These are phyloP conservation scores for Candida hungchunana DNA, from an alignment of 805 yeast species.

Conservation along the genomic window DNA sequence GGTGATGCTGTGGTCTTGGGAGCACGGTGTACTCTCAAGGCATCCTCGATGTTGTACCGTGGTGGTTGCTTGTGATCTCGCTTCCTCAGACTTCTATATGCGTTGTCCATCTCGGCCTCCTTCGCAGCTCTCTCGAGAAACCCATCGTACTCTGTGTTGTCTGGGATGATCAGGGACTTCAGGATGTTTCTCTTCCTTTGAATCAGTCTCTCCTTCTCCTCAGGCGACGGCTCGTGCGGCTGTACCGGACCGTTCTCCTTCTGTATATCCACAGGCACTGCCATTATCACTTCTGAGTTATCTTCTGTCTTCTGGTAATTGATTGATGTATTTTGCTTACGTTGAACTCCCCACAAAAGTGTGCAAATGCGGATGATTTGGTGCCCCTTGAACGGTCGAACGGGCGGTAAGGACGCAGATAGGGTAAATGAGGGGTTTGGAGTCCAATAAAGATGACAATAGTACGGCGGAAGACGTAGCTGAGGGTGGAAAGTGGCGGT, in stretches of 20 bases:
- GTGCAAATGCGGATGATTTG: too few species aligned
- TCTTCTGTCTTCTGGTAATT: too few species aligned
- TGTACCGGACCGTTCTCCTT: conserved; percentile 4
- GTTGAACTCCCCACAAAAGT: too few species aligned
- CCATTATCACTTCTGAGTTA: too few species aligned
- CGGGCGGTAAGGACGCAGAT: too few species aligned
- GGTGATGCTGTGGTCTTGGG: background rate
- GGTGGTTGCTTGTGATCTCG: conserved; percentile 5
- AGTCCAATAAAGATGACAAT: too few species aligned
- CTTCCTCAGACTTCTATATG: conserved; percentile 13
- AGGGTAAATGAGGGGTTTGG: too few species aligned
- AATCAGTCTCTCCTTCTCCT: conserved; percentile 12
- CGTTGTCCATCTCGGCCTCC: conserved; percentile 15
- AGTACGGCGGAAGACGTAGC: too few species aligned
- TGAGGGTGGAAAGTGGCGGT: too few species aligned
- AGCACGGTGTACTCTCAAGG: conserved; percentile 1
- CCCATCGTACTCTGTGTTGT: conserved; percentile 34
- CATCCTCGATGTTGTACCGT: conserved; percentile 2
- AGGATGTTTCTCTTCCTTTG: conserved; percentile 23
- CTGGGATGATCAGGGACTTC: conserved; percentile 33
- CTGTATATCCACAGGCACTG: background rate
- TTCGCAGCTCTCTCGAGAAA: conserved; percentile 31
- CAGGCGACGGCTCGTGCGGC: conserved; percentile 12
- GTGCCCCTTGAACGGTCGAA: too few species aligned
- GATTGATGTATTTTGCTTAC: too few species aligned